These are phyloP conservation scores for Xerocomellus dryophilus DNA, from an alignment of 768 basidiomycete genomes.

Conservation along the genomic window DNA sequence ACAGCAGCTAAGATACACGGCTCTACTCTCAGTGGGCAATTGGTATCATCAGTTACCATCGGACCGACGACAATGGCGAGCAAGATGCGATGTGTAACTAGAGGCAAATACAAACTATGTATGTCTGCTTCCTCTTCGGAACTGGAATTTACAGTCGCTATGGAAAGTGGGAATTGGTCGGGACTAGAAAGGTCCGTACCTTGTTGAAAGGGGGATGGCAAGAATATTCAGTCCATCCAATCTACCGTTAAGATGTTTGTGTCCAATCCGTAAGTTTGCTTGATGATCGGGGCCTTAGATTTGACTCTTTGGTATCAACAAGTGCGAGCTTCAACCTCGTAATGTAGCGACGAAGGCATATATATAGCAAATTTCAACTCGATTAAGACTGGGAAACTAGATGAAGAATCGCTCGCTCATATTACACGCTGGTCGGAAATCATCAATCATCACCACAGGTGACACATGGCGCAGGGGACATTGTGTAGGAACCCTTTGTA, in stretches of 20 bases:
- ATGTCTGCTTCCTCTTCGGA: conserved; percentile 3
- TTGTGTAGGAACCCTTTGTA: neutral
- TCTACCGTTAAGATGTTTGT: no score
- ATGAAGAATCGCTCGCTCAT: neutral
- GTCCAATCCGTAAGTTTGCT: no score
- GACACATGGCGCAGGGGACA: no score
- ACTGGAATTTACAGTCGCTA: conserved; percentile 6
- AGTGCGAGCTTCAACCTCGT: no score
- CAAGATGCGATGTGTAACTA: neutral
- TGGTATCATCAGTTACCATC: no score
- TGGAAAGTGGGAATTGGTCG: conserved; percentile 5
- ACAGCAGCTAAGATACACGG: no score
- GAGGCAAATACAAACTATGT: neutral
- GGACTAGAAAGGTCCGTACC: neutral
- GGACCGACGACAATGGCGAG: neutral
- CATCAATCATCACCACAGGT: neutral
- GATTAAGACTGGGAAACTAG: neutral
- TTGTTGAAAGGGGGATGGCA: no score
- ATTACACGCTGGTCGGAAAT: neutral
- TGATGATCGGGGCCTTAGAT: no score
- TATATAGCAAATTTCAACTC: neutral
- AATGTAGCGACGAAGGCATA: no score
- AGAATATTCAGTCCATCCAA: no score
- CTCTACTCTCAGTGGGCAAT: no score
- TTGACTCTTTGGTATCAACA: no score